phyloP scores from a whole-genome alignment of 495 filamentous ascomycete genomes.

The Apodospora peruviana region DNA sequence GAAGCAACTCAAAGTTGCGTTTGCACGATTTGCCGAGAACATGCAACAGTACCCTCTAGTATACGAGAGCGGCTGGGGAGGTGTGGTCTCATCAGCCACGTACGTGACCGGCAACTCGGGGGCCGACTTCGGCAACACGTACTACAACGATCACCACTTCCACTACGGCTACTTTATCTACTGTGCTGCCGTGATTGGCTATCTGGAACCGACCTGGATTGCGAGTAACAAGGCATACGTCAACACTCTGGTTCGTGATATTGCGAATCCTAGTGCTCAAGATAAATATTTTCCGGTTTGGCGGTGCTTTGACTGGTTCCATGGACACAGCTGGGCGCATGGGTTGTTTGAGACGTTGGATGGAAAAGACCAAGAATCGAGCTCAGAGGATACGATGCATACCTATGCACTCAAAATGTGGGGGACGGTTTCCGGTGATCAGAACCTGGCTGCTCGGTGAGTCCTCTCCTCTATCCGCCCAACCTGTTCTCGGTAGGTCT shows the following conservation, averaged over 20 bases:
- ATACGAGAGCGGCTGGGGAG: conserved; percentile 82
- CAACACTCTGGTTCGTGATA: conserved; percentile 70
- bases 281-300: conserved; percentile 81
- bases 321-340: conserved; percentile 95
- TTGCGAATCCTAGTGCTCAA: conserved; percentile 64
- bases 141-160: conserved; percentile 97
- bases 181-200: conserved; percentile 76
- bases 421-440: conserved; percentile 69
- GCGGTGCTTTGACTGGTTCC: conserved; percentile 88
- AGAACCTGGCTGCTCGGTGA: conserved; percentile 72
- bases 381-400: conserved; percentile 85
- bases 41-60: conserved; percentile 71
- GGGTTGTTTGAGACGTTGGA: conserved; percentile 89
- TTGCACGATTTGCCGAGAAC: conserved; percentile 72
- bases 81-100: conserved; percentile 73
- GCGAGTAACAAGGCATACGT: conserved; percentile 68
- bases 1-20: conserved; percentile 64
- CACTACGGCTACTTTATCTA: conserved; percentile 88
- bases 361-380: conserved; percentile 88
- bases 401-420: conserved; percentile 92
- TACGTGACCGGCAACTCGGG: conserved; percentile 69
- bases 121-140: conserved; percentile 74
- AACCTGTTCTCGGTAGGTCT: not conserved
- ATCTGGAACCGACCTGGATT: conserved; percentile 75
- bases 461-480: not conserved